Percentiles rank a stretch among this genome's conserved stretches.
phyloP scores from a whole-genome alignment of 2,329 filamentous ascomycete genomes.

The Calonectria montana region DNA sequence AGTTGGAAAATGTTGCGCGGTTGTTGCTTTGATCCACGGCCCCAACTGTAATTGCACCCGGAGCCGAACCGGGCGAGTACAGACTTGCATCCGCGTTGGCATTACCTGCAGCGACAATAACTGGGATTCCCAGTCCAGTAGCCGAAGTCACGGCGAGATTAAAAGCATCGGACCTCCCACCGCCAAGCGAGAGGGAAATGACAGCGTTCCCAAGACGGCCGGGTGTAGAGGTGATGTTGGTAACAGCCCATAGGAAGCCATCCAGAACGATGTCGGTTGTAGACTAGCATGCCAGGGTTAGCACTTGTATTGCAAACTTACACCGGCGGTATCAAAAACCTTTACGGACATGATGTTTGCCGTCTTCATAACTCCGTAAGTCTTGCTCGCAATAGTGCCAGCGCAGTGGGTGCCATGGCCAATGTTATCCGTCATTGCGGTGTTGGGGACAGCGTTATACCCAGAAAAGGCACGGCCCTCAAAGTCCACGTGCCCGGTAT shows the following conservation, averaged over 20 bases:
- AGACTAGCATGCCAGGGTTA: not conserved
- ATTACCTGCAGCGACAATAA: constrained; percentile 16
- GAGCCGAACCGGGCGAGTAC: constrained; percentile 22
- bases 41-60: constrained; percentile 8
- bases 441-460: not conserved
- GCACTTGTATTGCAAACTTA: not conserved
- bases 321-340: not conserved
- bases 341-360: constrained; percentile 2
- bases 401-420: constrained; percentile 15
- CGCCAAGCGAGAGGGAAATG: not conserved
- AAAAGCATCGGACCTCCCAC: not conserved
- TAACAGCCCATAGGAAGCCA: not conserved
- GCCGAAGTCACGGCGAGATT: not conserved
- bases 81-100: not conserved
- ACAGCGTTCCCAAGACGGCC: not conserved
- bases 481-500: not conserved
- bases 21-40: not conserved
- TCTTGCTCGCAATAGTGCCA: constrained; percentile 5
- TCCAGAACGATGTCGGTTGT: not conserved
- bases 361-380: constrained; percentile 7
- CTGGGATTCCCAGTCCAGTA: not conserved
- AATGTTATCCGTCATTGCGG: not conserved
- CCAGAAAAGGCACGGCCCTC: not conserved
- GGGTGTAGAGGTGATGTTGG: not conserved
- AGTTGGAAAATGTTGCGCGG: constrained; percentile 16